Base-by-base conservation (phyloP, 164 flowering plant species). In the Magnolia sinica region DNA sequence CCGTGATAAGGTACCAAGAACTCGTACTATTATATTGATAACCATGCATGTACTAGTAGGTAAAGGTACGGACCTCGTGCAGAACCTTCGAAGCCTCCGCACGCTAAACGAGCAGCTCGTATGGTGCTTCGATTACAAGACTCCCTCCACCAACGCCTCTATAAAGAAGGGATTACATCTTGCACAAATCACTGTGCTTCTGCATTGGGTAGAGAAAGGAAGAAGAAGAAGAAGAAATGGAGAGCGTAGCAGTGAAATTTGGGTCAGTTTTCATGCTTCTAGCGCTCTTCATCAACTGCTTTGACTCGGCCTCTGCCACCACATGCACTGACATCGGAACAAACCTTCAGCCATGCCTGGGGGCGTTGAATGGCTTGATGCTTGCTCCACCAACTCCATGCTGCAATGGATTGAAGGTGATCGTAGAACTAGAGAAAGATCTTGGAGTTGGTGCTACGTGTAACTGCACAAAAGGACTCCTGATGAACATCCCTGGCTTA, bases 341-440 rank as follows among this genome's bases (percentile, higher is more conserved):
- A 65, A 65, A 65, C 68, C 68, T 65, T 29, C 68, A 65, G 31
- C 68, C 68, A 24, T 65, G 68, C 11, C 11, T 65, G 10, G 37
- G 68, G 68, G 24, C 31, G 13, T 20, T 65, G 68, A 65, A 65
- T 23, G 68, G 68, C 29, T 5, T 23, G 4, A 10, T 65, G 24
- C 14, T 29, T 24, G 68, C 29, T 4, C 68, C 68, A 2, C 23
- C 29, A 13, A 20, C 68, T 10, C n/a, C 68, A 7, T 65, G 68
- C 68, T 65, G 68, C 68, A 23, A 65, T 65, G 68, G 68, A 27
- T 65, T 65, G 68, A 65, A 65, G 24, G 68, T 65, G 68, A 29
- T 65, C 9, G 14, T 65, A 13, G 14, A 22, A 10, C 37, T 65
- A 20, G 68, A 65, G 37, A 65, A 22, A 11, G 68, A 24, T 2